A percentile compares a stretch with the other conserved stretches of the same genome.
Conservation (phyloP, 441 rosid genomes). For the Omphalea diandra region DNA sequence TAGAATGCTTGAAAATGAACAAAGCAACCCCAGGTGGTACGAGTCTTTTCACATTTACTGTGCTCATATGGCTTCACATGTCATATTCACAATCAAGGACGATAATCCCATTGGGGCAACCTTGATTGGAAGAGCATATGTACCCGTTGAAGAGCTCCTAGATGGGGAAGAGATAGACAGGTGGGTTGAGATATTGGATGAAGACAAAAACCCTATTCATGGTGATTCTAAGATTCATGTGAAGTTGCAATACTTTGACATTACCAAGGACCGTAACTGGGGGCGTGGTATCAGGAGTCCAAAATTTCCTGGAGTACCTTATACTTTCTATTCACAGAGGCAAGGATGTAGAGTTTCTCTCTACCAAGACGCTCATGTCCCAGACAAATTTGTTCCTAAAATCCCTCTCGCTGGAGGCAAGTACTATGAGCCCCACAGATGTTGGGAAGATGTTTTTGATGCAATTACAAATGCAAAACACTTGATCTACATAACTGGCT, state of each 20-base stretch:
- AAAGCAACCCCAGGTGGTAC: constrained; percentile 76
- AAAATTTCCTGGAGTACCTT: constrained; percentile 90
- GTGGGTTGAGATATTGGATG: constrained; percentile 81
- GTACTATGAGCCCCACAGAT: constrained; percentile 83
- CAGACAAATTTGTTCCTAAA: constrained; percentile 78
- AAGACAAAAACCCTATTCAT: constrained; percentile 54
- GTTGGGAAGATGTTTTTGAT: constrained; percentile 97
- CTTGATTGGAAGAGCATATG: constrained; percentile 81
- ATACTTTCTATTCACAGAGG: constrained; percentile 84
- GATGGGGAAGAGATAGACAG: constrained; percentile 78
- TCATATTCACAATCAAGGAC: constrained; percentile 85
- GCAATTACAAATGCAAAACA: constrained; percentile 83
- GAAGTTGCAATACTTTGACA: constrained; percentile 71
- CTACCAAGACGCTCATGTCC: constrained; percentile 94
- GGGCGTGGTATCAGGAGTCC: constrained; percentile 62
- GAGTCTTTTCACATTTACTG: constrained; percentile 96
- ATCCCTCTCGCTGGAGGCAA: constrained; percentile 95
- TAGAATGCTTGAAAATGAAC: constrained; percentile 58
- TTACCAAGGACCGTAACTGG: constrained; percentile 69
- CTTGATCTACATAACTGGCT: constrained; percentile 89
- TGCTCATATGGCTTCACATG: constrained; percentile 77
- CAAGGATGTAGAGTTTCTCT: constrained; percentile 84
- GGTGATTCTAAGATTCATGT: constrained; percentile 82
- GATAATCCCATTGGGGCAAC: constrained; percentile 91
- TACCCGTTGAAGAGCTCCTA: constrained; percentile 68